Evolutionary conservation across 495 filamentous ascomycete genomes (phyloP).

Genomic region (Collariella sp.): DNA sequence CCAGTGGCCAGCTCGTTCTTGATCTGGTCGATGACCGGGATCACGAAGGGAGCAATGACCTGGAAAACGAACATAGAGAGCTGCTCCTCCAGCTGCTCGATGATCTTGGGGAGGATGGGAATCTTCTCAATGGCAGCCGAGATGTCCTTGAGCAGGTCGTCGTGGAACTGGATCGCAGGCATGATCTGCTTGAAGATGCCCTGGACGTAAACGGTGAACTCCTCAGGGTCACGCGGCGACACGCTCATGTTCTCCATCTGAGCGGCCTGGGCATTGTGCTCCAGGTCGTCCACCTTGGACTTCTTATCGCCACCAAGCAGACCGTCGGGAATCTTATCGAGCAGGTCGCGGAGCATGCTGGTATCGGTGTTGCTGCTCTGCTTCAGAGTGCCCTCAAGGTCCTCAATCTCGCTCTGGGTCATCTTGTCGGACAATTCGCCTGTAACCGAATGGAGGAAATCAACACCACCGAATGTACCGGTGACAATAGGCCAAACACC

Average conservation of each 20-base stretch:
- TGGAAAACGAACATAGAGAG: slow-evolving; percentile 81
- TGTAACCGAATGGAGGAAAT: slow-evolving; percentile 76
- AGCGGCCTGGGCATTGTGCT: slow-evolving; percentile 56
- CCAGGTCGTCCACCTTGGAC: slow-evolving; percentile 55
- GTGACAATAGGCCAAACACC: slow-evolving; percentile 73
- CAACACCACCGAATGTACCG: slow-evolving; percentile 86
- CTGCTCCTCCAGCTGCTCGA: slow-evolving; percentile 71
- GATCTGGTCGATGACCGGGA: slow-evolving; percentile 77
- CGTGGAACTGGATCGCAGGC: slow-evolving; percentile 80
- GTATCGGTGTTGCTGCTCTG: slow-evolving; percentile 47
- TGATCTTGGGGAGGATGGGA: slow-evolving; percentile 65
- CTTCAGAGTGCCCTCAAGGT: slow-evolving; percentile 66
- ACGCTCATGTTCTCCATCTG: slow-evolving; percentile 58
- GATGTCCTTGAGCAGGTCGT: slow-evolving; percentile 72
- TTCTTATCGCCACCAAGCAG: slow-evolving; percentile 64
- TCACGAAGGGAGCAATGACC: slow-evolving; percentile 72
- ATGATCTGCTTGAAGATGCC: slow-evolving; percentile 66
- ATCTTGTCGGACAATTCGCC: slow-evolving; percentile 85
- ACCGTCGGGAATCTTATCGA: slow-evolving; percentile 68
- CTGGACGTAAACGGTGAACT: slow-evolving; percentile 58
- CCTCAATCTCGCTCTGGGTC: slow-evolving; percentile 75
- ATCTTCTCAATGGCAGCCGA: slow-evolving; percentile 69
- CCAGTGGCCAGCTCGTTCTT: slow-evolving; percentile 77
- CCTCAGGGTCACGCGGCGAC: slow-evolving; percentile 65
- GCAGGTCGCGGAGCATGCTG: slow-evolving; percentile 63